Evolutionary conservation across 345 rosid genomes (phyloP).

Genomic region (Brassica incana): DNA sequence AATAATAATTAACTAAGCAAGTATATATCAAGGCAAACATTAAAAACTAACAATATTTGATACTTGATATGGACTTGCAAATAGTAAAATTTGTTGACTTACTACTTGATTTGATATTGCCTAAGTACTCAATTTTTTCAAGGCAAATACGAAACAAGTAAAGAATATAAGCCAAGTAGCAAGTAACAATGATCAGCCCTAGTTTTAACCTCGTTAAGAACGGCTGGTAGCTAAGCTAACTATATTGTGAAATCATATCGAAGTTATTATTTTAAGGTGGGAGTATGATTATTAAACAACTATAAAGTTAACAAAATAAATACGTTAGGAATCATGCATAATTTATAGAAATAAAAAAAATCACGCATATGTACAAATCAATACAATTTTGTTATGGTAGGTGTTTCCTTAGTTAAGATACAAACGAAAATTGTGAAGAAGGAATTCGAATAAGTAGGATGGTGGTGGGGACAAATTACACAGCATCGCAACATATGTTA

Average conservation of each 20-base stretch:
- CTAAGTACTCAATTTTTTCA: no score
- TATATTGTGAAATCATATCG: background rate
- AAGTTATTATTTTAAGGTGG: background rate
- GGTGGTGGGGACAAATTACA: background rate
- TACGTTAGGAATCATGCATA: background rate
- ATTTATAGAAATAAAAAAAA: background rate
- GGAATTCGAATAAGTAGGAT: background rate
- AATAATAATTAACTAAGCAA: no score
- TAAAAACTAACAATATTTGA: no score
- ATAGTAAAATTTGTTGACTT: no score
- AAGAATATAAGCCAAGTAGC: no score
- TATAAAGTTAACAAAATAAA: background rate
- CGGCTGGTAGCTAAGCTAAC: no score
- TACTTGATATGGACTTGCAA: no score
- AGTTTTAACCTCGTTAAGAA: no score
- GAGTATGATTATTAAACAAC: background rate
- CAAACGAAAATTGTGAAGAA: background rate
- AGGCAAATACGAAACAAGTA: no score
- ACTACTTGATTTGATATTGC: no score
- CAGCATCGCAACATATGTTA: background rate
- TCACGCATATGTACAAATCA: background rate
- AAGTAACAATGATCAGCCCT: no score
- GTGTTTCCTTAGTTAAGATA: background rate
- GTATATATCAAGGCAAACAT: no score
- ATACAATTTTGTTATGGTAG: background rate